phyloP scores from a whole-genome alignment of 179 eudicot genomes.

The Beta corolliflora region DNA sequence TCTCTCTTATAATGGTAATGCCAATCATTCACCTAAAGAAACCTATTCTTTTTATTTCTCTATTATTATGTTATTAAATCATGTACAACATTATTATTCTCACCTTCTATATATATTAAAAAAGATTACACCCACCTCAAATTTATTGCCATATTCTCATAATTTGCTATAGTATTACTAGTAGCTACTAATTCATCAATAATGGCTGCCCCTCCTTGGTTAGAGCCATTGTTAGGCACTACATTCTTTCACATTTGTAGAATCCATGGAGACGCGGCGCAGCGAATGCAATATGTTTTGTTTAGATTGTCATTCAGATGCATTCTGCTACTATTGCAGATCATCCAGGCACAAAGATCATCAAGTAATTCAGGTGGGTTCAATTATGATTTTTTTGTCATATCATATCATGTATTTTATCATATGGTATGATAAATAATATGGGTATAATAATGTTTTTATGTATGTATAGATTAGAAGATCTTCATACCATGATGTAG shows the following conservation, averaged over 20 bases:
- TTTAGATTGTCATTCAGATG: slow-evolving; percentile 62
- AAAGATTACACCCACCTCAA: slow-evolving; percentile 1
- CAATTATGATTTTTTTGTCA: neutral
- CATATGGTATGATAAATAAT: neutral
- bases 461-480: slow-evolving; percentile 60
- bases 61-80: neutral
- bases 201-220: slow-evolving; percentile 68
- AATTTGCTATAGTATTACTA: neutral
- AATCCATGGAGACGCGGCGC: slow-evolving; percentile 69
- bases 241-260: slow-evolving; percentile 71
- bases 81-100: neutral
- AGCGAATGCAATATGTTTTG: slow-evolving; percentile 93
- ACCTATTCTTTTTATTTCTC: neutral
- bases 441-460: too few species aligned
- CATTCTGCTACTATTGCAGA: slow-evolving; percentile 85
- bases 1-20: slow-evolving; percentile 30
- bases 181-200: slow-evolving; percentile 23
- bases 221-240: slow-evolving; percentile 64
- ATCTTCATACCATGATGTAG: slow-evolving; percentile 94
- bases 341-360: slow-evolving; percentile 80
- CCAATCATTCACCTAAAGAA: slow-evolving; percentile 12
- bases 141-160: neutral
- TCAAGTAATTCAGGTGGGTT: slow-evolving; percentile 77
- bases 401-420: neutral
- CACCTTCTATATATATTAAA: neutral